Evolutionary conservation across 1,284 basidiomycete genomes (phyloP).

Genomic region (Trichosporon faecale): DNA sequence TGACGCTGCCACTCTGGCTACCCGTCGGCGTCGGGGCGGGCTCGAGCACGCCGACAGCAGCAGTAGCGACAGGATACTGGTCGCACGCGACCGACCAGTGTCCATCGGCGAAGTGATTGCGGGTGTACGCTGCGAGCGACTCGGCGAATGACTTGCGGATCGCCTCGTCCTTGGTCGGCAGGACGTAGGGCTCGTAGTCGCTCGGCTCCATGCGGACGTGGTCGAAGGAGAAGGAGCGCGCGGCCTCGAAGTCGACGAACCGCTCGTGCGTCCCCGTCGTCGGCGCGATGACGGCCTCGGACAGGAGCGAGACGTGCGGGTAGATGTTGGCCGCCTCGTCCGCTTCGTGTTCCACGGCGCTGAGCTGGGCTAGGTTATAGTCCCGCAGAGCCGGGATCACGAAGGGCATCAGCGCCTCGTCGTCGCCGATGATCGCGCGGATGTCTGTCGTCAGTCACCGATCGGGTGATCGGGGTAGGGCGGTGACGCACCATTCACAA

Average conservation of each 20-base stretch:
- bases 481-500: constrained; percentile 66
- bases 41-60: constrained; percentile 11
- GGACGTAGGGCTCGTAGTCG: constrained; percentile 63
- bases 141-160: constrained; percentile 70
- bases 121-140: constrained; percentile 65
- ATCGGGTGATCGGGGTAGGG: too few species aligned
- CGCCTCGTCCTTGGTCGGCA: constrained; percentile 64
- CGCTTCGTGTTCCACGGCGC: constrained; percentile 63
- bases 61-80: constrained; percentile 34
- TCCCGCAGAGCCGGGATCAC: constrained; percentile 70
- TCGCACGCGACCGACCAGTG: constrained; percentile 64
- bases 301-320: constrained; percentile 40
- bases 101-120: constrained; percentile 72
- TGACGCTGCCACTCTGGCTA: constrained; percentile 1
- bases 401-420: constrained; percentile 71
- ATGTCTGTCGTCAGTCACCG: constrained; percentile 61
- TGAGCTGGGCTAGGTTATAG: constrained; percentile 83
- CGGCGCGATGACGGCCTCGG: constrained; percentile 37
- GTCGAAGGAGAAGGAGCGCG: constrained; percentile 74
- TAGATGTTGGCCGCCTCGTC: constrained; percentile 22
- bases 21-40: constrained; percentile 12
- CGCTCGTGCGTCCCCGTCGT: constrained; percentile 56
- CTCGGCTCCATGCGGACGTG: constrained; percentile 65
- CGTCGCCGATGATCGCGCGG: constrained; percentile 79
- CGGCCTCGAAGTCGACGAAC: constrained; percentile 75